Percentiles rank a stretch among this genome's conserved stretches.
Evolutionary conservation across 441 rosid genomes (phyloP).

Genomic region (Theobroma grandiflorum): DNA sequence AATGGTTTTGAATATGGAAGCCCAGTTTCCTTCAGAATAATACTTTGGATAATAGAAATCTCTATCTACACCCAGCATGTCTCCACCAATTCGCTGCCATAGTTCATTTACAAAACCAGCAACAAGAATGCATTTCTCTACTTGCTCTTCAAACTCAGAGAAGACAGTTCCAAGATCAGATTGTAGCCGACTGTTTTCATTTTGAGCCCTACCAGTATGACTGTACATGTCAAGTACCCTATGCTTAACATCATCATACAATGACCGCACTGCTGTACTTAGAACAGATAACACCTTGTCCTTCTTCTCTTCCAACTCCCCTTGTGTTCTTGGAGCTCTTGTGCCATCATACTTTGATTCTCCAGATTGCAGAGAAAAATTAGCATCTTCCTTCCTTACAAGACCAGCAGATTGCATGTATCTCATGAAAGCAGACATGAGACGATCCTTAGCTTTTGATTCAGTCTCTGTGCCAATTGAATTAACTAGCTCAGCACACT

Average conservation of each 20-base stretch:
- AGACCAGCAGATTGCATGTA: conserved; percentile 76
- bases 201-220: conserved; percentile 50
- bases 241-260: conserved; percentile 70
- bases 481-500: conserved; percentile 70
- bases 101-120: conserved; percentile 73
- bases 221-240: conserved; percentile 59
- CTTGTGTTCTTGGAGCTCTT: conserved; percentile 48
- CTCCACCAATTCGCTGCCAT: conserved; percentile 55
- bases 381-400: conserved; percentile 58
- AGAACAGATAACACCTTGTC: conserved; percentile 67
- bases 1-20: conserved; percentile 64
- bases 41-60: conserved; percentile 43
- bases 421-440: conserved; percentile 75
- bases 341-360: conserved; percentile 46
- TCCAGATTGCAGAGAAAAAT: conserved; percentile 45
- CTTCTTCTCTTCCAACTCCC: conserved; percentile 67
- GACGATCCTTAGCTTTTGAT: conserved; percentile 84
- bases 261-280: conserved; percentile 64
- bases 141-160: conserved; percentile 79
- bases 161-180: conserved; percentile 58
- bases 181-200: conserved; percentile 42
- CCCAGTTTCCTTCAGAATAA: conserved; percentile 64
- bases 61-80: conserved; percentile 42
- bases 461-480: conserved; percentile 76
- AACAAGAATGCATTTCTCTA: conserved; percentile 81